These are phyloP conservation scores for Pseudocercospora fijiensis DNA, from an alignment of 2,329 filamentous ascomycete genomes.

Conservation along the genomic window DNA sequence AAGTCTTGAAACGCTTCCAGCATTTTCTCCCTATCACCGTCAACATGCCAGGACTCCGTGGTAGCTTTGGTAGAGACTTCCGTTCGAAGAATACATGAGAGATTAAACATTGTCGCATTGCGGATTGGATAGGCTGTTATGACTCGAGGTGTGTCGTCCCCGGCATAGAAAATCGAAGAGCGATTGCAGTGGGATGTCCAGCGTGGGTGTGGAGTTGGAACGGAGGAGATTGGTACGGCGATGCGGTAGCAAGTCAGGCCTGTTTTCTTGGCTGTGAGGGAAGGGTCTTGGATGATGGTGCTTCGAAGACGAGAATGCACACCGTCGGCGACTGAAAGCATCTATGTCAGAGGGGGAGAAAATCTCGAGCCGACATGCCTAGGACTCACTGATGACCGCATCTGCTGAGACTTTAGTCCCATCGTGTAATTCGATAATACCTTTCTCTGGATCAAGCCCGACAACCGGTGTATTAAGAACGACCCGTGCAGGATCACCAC, in stretches of 20 bases:
- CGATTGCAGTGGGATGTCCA: not conserved
- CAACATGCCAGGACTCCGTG: slow-evolving; percentile 4
- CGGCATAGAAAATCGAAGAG: slow-evolving; percentile 4
- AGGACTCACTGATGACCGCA: not conserved
- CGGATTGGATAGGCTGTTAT: not conserved
- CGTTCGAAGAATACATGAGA: not conserved
- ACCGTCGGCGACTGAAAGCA: slow-evolving; percentile 1
- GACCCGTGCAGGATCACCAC: not conserved
- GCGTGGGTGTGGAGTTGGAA: not conserved
- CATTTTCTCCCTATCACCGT: not conserved
- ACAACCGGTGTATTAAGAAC: not conserved
- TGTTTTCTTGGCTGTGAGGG: not conserved
- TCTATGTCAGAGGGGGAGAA: not conserved
- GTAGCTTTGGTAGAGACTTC: not conserved
- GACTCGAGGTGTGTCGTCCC: not conserved
- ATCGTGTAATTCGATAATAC: not conserved
- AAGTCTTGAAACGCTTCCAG: not conserved
- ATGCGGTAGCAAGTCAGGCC: slow-evolving; percentile 7
- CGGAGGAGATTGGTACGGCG: not conserved
- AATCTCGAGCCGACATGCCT: not conserved
- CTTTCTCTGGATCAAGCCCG: not conserved
- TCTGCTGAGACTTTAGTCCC: not conserved
- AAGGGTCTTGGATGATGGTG: not conserved
- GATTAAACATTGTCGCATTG: not conserved
- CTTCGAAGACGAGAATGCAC: slow-evolving; percentile 1